These are phyloP conservation scores for Fraxinus greggii DNA, from an alignment of 305 asterid species.

Conservation along the genomic window DNA sequence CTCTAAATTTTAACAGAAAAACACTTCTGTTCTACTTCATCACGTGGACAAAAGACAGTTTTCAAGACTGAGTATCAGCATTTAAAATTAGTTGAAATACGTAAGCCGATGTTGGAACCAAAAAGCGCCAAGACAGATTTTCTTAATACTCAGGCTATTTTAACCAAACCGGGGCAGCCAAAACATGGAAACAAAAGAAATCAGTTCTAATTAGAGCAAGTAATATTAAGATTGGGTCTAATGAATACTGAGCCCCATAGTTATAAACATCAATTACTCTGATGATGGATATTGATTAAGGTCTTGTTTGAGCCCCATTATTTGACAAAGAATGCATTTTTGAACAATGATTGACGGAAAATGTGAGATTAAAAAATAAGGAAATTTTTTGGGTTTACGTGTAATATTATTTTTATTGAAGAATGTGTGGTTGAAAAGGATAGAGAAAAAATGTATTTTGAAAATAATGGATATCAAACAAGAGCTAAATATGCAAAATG, in stretches of 20 bases:
- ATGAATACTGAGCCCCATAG: not conserved
- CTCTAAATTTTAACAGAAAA: not conserved
- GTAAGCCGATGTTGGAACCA: not conserved
- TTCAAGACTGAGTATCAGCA: not conserved
- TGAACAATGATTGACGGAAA: too few relatives aligned
- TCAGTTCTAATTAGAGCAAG: not conserved
- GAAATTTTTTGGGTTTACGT: too few relatives aligned
- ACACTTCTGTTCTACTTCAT: not conserved
- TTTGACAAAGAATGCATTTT: too few relatives aligned
- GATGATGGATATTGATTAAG: not conserved
- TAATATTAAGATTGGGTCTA: not conserved
- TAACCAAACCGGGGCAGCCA: not conserved
- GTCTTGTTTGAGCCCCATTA: too few relatives aligned
- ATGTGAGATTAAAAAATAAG: too few relatives aligned
- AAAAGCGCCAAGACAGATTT: not conserved
- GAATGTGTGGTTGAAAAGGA: too few relatives aligned
- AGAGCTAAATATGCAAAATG: not conserved
- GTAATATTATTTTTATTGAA: too few relatives aligned
- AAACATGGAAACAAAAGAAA: not conserved
- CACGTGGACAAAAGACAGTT: not conserved
- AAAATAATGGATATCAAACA: too few relatives aligned
- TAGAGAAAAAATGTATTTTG: too few relatives aligned
- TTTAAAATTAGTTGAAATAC: not conserved
- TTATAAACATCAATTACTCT: not conserved
- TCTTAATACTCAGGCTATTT: not conserved